A percentile compares a stretch with the other conserved stretches of the same genome.
phyloP scores from a whole-genome alignment of 2,329 filamentous ascomycete species.

The Aureobasidium sp. region DNA sequence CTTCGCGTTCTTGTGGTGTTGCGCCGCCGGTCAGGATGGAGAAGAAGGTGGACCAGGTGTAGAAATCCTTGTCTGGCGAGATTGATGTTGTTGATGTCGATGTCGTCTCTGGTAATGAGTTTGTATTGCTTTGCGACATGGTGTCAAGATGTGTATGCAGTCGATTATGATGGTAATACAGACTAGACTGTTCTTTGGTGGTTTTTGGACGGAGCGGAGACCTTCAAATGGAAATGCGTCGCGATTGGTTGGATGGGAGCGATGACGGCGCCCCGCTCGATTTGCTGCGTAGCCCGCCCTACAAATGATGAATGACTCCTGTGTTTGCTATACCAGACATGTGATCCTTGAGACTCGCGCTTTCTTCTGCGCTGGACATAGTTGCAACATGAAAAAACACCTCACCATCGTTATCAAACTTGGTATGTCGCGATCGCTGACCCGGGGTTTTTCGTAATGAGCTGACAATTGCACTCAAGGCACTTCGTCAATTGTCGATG shows the following conservation, averaged over 20 bases:
- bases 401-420: constrained; percentile 82
- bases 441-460: too few relatives aligned
- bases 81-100: constrained; percentile 14
- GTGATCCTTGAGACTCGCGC: background rate
- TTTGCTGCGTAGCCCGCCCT: constrained; percentile 4
- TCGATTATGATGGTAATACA: background rate
- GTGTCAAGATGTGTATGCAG: background rate
- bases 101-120: constrained; percentile 11
- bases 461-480: constrained; percentile 49
- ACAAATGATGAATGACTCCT: constrained; percentile 7
- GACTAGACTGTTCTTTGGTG: background rate
- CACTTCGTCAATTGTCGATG: constrained; percentile 97
- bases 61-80: constrained; percentile 33
- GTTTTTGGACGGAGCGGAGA: constrained; percentile 11
- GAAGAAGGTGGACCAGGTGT: constrained; percentile 78
- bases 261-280: constrained; percentile 6
- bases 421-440: constrained; percentile 56
- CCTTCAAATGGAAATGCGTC: background rate
- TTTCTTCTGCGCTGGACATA: constrained; percentile 5
- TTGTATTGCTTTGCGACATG: constrained; percentile 15
- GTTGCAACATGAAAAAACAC: constrained; percentile 56
- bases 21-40: constrained; percentile 69
- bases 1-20: constrained; percentile 59
- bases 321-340: background rate
- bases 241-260: constrained; percentile 14